Conservation (phyloP, 805 yeast genomes). For the Candida ascalaphidarum region DNA sequence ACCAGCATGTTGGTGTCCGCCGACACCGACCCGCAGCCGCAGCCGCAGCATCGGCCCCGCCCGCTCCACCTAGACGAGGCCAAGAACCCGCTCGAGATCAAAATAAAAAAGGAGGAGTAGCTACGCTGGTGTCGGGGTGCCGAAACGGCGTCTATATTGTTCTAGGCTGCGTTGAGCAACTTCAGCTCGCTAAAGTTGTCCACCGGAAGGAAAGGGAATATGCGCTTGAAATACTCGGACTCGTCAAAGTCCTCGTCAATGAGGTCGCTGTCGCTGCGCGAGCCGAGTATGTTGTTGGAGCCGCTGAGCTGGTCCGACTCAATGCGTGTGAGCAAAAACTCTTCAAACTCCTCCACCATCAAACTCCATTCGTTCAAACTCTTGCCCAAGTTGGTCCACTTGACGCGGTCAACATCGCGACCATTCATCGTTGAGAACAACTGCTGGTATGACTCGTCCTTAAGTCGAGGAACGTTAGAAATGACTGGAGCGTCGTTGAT, state of each 20-base stretch:
- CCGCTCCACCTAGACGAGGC: not conserved
- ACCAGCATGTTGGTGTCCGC: conserved; percentile 14
- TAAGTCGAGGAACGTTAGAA: conserved; percentile 3
- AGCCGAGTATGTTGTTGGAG: not conserved
- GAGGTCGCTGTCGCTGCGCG: not conserved
- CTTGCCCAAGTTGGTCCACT: conserved; percentile 27
- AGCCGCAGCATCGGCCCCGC: too few species aligned
- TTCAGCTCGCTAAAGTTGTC: conserved; percentile 17
- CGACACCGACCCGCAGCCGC: too few species aligned
- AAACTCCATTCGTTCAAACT: conserved; percentile 45
- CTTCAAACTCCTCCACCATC: conserved; percentile 39
- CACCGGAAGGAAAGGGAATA: conserved; percentile 31
- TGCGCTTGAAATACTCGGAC: conserved; percentile 23
- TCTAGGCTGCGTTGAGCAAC: conserved; percentile 8
- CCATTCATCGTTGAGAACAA: not conserved
- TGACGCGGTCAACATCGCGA: not conserved
- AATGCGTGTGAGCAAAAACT: conserved; percentile 22
- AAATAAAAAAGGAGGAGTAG: not conserved
- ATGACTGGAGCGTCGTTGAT: not conserved
- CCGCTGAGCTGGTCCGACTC: conserved; percentile 9
- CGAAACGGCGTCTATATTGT: too few species aligned
- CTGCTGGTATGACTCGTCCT: conserved; percentile 2
- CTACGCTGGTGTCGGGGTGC: not conserved
- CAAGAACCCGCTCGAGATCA: not conserved
- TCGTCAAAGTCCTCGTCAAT: conserved; percentile 8